Base-by-base conservation (phyloP, 495 filamentous ascomycete genomes). In the Barbatosphaeria neglecta region DNA sequence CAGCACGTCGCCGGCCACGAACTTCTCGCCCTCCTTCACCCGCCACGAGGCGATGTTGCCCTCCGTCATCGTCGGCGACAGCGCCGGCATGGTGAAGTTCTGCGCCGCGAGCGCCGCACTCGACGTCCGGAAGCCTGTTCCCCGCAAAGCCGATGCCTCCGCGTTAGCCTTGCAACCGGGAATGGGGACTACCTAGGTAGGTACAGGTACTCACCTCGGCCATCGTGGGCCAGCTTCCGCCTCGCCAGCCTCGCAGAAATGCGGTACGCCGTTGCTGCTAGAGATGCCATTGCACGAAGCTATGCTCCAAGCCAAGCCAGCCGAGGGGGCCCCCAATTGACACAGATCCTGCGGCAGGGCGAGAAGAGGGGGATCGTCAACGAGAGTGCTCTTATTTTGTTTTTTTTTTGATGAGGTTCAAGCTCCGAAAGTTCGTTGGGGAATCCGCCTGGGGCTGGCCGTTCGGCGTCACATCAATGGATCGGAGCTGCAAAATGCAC, bases 11-110 rank as follows among this genome's bases (percentile, higher is more conserved):
- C 86, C 86, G 45, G 84, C 81, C 0, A 72, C 64, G 63, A 84
- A 90, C 35, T 77, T 74, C 45, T 86, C 84, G 53, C 83, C 83
- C 4, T 66, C 61, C 44, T 77, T 62, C 50, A 87, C 82, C 17
- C 81, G 66, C 15, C 64, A 66, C 3, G 76, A 58, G 6, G 80
- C 76, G 6, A 85, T 48, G 10, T 65, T 59, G 6, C 73, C 71
- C 57, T 86, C 84, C 16, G 68, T 63, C 3, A 72, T 48, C 8
- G 74, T 74, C 20, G 86, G 86, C 17, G 83, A 87, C 43, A 90
- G 68, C n/a, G 86, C 84, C 5, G 86, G 86, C 86, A 90, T 90
- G 24, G 78, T 85, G 60, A 89, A 83, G 53, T 85, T 86, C 42
- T 83, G 78, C 13, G 84, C 86, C 16, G 80, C 85, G 49, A 78